Percentiles rank a stretch among this genome's conserved stretches.
Conservation (phyloP, 164 flowering plant genomes). For the Magnolia officinalis region DNA sequence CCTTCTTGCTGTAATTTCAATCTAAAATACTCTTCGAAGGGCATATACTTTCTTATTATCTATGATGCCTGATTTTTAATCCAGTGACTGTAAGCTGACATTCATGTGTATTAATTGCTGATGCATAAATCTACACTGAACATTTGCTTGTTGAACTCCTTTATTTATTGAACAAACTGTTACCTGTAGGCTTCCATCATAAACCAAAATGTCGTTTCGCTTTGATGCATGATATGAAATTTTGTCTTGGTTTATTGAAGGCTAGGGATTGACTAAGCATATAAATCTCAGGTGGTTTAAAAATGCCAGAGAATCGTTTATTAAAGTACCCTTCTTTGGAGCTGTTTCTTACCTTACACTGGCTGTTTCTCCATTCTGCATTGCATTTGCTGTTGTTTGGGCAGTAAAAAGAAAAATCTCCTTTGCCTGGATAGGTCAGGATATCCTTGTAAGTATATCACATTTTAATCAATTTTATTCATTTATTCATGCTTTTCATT, state of each 20-base stretch:
- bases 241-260: not conserved
- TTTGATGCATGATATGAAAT: not conserved
- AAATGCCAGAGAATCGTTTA: slow-evolving; percentile 59
- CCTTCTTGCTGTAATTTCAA: too few species aligned
- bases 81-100: too few species aligned
- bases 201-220: too few species aligned
- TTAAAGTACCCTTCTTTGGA: slow-evolving; percentile 89
- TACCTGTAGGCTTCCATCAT: too few species aligned
- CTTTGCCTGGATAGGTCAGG: slow-evolving; percentile 99
- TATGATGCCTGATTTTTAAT: too few species aligned
- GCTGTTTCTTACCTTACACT: slow-evolving; percentile 86
- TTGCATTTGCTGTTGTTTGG: slow-evolving; percentile 86
- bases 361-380: slow-evolving; percentile 90
- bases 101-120: too few species aligned
- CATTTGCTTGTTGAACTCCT: too few species aligned
- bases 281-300: slow-evolving; percentile 71
- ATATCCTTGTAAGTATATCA: slow-evolving; percentile 77
- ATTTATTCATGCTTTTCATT: not conserved
- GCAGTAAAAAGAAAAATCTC: slow-evolving; percentile 78
- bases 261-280: slow-evolving; percentile 4
- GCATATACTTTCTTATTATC: too few species aligned
- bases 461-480: not conserved
- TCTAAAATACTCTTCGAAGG: too few species aligned
- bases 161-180: too few species aligned
- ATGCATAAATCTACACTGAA: too few species aligned